Evolutionary conservation across 352 stramenopile genomes (phyloP).

Genomic region (Globisporangium cystogenes): DNA sequence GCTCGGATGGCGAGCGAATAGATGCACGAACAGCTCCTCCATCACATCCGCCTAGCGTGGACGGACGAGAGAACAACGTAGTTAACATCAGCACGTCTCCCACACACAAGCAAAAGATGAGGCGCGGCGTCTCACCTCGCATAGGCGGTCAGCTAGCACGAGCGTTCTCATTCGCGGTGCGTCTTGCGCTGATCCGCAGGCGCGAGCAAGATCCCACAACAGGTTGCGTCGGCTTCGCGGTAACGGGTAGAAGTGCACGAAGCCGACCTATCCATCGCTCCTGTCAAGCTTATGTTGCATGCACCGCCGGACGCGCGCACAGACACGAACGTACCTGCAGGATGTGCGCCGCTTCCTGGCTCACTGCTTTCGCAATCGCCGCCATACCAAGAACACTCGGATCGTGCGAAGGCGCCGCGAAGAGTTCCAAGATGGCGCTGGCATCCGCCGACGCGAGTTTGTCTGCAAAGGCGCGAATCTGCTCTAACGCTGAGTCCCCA

Average conservation of each 20-base stretch:
- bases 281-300: not conserved
- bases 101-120: not conserved
- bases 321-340: constrained; percentile 31
- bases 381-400: not conserved
- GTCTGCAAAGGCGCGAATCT: constrained; percentile 7
- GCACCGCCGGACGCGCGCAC: not conserved
- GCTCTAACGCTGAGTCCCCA: not conserved
- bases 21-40: constrained; percentile 15
- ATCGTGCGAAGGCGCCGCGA: not conserved
- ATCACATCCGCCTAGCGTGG: constrained; percentile 17
- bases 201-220: constrained; percentile 17
- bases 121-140: constrained; percentile 12
- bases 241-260: constrained; percentile 36
- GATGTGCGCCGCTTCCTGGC: constrained; percentile 29
- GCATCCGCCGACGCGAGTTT: constrained; percentile 2
- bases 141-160: constrained; percentile 19
- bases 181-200: not conserved
- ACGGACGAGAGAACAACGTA: not conserved
- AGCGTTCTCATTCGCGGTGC: constrained; percentile 12
- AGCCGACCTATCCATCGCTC: constrained; percentile 30
- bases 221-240: constrained; percentile 9
- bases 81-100: not conserved
- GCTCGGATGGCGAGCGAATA: constrained; percentile 5
- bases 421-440: constrained; percentile 1
- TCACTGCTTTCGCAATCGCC: constrained; percentile 12